phyloP scores from a whole-genome alignment of 169 alveolate species.

The Eimeria maxima region DNA sequence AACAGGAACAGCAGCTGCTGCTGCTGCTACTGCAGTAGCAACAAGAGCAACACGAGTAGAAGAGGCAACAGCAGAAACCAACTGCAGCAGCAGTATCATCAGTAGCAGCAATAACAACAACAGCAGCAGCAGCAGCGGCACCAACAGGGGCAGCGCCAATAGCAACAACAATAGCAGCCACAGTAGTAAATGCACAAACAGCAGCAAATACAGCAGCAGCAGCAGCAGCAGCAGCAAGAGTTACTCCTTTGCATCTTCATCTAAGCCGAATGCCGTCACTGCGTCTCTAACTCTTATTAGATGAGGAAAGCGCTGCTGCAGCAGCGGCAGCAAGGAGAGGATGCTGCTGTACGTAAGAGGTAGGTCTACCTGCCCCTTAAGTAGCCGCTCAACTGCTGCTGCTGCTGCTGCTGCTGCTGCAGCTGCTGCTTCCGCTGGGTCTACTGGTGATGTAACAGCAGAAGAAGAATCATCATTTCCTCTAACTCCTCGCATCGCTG shows the following conservation, averaged over 20 bases:
- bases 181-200: constrained; percentile 3
- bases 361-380: not conserved
- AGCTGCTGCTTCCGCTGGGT: not conserved
- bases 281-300: constrained; percentile 37
- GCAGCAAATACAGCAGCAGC: constrained; percentile 29
- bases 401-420: not conserved
- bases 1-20: not conserved
- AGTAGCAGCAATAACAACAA: not conserved
- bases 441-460: not conserved
- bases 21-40: not conserved
- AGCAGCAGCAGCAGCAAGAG: constrained; percentile 28
- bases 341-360: constrained; percentile 44
- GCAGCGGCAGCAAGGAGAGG: constrained; percentile 52
- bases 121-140: not conserved
- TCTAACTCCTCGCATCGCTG: not conserved
- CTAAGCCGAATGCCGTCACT: not conserved
- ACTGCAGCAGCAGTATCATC: not conserved
- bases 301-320: constrained; percentile 51
- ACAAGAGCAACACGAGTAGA: not conserved
- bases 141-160: not conserved
- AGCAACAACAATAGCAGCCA: not conserved
- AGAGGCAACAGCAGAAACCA: not conserved
- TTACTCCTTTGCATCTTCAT: not conserved
- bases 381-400: not conserved
- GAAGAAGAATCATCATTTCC: not conserved